Conservation (phyloP, 129 eudicot genomes). For the Dittrichia graveolens region DNA sequence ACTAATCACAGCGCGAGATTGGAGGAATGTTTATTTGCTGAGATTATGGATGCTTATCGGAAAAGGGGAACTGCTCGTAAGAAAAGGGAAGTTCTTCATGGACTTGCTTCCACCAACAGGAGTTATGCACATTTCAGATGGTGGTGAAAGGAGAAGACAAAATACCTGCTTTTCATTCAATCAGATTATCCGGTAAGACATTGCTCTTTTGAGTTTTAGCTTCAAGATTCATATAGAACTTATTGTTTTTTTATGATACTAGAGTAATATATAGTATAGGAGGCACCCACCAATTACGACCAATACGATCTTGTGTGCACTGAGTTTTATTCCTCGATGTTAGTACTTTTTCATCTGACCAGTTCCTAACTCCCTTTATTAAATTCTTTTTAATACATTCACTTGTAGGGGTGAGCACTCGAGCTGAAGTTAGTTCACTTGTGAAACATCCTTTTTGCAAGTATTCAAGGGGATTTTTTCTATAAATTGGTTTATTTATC, state of each 20-base stretch:
- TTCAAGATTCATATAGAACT: conserved; percentile 7
- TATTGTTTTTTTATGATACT: neutral
- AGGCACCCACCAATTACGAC: neutral
- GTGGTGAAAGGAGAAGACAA: conserved; percentile 27
- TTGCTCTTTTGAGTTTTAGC: conserved; percentile 1
- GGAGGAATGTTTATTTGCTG: conserved; percentile 46
- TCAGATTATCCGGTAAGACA: conserved; percentile 26
- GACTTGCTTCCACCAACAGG: conserved; percentile 36
- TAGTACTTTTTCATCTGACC: neutral
- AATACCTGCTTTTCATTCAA: conserved; percentile 2
- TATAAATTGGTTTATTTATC: neutral
- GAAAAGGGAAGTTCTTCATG: conserved; percentile 45
- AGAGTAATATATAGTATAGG: neutral
- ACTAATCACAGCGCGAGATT: conserved; percentile 31
- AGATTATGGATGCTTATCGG: conserved; percentile 45
- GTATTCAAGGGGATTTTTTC: conserved; percentile 1
- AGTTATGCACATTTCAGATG: conserved; percentile 45
- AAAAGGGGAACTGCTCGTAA: conserved; percentile 41
- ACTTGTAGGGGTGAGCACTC: no score
- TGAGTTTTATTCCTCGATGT: conserved; percentile 2
- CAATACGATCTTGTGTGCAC: neutral
- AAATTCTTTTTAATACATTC: no score
- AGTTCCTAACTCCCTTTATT: no score
- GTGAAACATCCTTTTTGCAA: neutral
- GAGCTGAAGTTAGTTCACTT: neutral